Evolutionary conservation across 1,284 basidiomycete genomes (phyloP), one percentile per base, ranked within the genome.

Genomic region (Heterobasidion parviporum): DNA sequence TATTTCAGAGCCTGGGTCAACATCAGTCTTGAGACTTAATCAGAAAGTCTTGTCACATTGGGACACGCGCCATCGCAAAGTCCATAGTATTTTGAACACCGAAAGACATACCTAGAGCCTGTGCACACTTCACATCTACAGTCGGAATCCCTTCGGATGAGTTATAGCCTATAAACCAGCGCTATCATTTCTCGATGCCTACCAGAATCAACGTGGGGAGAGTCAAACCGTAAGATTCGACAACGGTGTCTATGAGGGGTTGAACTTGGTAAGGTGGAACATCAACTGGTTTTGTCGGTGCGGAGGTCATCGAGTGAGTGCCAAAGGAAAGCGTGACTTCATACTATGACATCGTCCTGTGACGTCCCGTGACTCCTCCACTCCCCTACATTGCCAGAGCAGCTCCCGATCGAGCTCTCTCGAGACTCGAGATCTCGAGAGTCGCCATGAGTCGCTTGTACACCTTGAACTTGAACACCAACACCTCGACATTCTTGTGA

Each of bases 191-290:
- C 5, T 26, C 26, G 50, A 45, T 9, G 14, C 53, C n/a, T n/a
- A n/a, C 10, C 6, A 26, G 8, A 6, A 20, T 36, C 26, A 16
- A 16, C 9, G 16, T 46, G 10, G 36, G 58, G 59, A 50, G 16
- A 26, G n/a, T 33, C 60, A 35, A 32, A 62, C 61, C 60, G 46
- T 59, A 54, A 43, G 60, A 60, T 14, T 72, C 68, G 14, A 76
- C 62, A 33, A 82, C 72, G 8, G 63, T 66, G 9, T 75, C 68
- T 53, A 85, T 71, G 8, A 86, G 68, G 6, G 72, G 63, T 57
- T 83, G 82, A 2, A 83, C 62, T 60, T 82, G 76, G 64, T 82
- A 87, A 7, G 82, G 83, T 9, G 81, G 82, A 10, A 84, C 74
- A 53, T 79, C 77, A 26, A 77, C 61, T 54, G 71, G 69, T 16